Base-by-base conservation (phyloP, 2,329 filamentous ascomycete species). In the Thelonectria rubi region DNA sequence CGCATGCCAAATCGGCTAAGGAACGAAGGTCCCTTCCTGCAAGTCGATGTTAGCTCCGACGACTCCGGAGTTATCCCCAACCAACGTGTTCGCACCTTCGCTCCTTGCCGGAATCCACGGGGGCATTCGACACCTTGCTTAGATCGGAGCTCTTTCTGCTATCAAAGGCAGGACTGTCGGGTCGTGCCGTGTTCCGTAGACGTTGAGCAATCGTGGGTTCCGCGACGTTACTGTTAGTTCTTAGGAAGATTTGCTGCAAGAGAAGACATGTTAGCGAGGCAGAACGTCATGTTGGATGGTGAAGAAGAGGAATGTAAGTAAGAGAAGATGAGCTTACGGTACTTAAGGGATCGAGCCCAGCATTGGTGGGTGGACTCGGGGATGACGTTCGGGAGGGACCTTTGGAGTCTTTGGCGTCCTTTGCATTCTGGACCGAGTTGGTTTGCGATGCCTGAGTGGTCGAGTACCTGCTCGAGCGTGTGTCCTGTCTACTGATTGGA, bases 21-120 rank as follows among this genome's bases (percentile, higher is more conserved):
- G 74, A 99, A 97, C 14, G 93, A 97, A 17, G 91, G 87, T 26
- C 91, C 90, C 80, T 97, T 97, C 77, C 91, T 97, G 40, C 32
- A 52, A 5, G 37, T 24, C 24, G 17, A 20, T 11, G 50, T 68
- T 40, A 69, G 65, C 63, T 50, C n/a, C n/a, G 17, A 43, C 45
- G 39, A 42, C 39, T 26, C 32, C 26, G 24, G 42, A 47, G 8
- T 11, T 14, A 32, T 7, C 34, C 34, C 8, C 8, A 21, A 9
- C 5, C 48, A 15, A 18, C 48, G 39, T 24, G 12, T 94, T 48
- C 72, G 54, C 79, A 91, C 89, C 86, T 91, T 79, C 89, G 91
- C 63, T 91, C 88, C 74, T 82, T 89, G 52, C 68, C 70, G 30
- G 72, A 72, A 70, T 87, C 85, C 51, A 74, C 81, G 77, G 64